Evolutionary conservation across 2,329 filamentous ascomycete species (phyloP).

Genomic region (Hirsutella thompsonii): DNA sequence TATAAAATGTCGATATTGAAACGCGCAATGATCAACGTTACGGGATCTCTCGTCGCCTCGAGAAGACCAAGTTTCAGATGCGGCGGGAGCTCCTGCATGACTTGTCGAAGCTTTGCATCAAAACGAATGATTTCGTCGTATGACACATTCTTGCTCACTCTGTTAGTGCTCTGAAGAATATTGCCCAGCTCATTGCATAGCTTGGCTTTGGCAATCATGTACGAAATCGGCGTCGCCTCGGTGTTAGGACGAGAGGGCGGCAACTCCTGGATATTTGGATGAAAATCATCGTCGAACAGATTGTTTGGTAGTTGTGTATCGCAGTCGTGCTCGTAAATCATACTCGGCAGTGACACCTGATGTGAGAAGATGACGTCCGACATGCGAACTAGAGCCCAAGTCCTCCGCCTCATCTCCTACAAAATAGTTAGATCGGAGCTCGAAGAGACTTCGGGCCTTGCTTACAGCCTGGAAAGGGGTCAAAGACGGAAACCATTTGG

Average conservation of each 20-base stretch:
- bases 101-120: slow-evolving; percentile 47
- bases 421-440: slow-evolving; percentile 4
- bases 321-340: slow-evolving; percentile 62
- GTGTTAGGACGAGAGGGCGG: slow-evolving; percentile 54
- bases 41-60: slow-evolving; percentile 65
- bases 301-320: slow-evolving; percentile 67
- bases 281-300: slow-evolving; percentile 70
- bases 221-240: slow-evolving; percentile 65
- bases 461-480: slow-evolving; percentile 58
- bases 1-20: slow-evolving; percentile 77
- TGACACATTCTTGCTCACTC: slow-evolving; percentile 38
- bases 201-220: slow-evolving; percentile 63
- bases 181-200: slow-evolving; percentile 57
- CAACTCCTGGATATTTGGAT: slow-evolving; percentile 52
- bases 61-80: slow-evolving; percentile 66
- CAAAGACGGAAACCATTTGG: slow-evolving; percentile 59
- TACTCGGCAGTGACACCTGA: slow-evolving; percentile 51
- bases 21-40: slow-evolving; percentile 74
- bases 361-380: slow-evolving; percentile 68
- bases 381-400: slow-evolving; percentile 61
- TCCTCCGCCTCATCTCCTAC: slow-evolving; percentile 56
- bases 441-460: not conserved
- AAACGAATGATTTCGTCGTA: slow-evolving; percentile 55
- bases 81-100: slow-evolving; percentile 58
- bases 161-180: slow-evolving; percentile 53